A percentile compares a stretch with the other conserved stretches of the same genome.
These are phyloP conservation scores for Knufia petricola DNA, from an alignment of 2,329 filamentous ascomycete species.

Conservation along the genomic window DNA sequence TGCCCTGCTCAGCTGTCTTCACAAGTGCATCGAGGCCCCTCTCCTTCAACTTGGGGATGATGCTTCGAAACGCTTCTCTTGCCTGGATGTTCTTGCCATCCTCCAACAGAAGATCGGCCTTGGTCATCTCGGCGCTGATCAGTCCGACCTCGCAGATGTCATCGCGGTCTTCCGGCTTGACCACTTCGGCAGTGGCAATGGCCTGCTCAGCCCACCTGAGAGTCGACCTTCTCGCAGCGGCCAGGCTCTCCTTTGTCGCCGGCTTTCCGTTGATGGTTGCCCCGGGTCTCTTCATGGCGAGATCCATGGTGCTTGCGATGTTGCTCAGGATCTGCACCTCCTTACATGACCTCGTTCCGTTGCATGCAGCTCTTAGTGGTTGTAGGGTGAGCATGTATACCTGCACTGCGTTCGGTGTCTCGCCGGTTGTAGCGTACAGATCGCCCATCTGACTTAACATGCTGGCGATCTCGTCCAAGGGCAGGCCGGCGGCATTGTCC, in stretches of 20 bases:
- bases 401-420: constrained; percentile 21
- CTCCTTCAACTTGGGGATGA: constrained; percentile 19
- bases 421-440: constrained; percentile 20
- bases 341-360: constrained; percentile 20
- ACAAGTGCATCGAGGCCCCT: constrained; percentile 16
- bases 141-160: constrained; percentile 18
- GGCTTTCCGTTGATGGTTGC: constrained; percentile 22
- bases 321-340: constrained; percentile 22
- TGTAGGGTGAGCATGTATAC: constrained; percentile 22
- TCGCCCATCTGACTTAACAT: constrained; percentile 23
- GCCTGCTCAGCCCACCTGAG: constrained; percentile 22
- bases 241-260: constrained; percentile 15
- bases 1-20: constrained; percentile 17
- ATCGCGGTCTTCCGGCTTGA: constrained; percentile 18
- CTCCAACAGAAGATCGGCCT: constrained; percentile 19
- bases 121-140: constrained; percentile 19
- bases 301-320: constrained; percentile 21
- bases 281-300: constrained; percentile 20
- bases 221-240: constrained; percentile 16
- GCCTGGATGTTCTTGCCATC: constrained; percentile 18
- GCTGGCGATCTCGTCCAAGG: constrained; percentile 30
- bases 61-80: constrained; percentile 15
- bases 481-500: constrained; percentile 30
- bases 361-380: constrained; percentile 19
- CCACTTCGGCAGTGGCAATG: constrained; percentile 17